Evolutionary conservation across 495 filamentous ascomycete species (phyloP), one percentile per base, ranked within the genome.

Genomic region (Penicillium atrosanguineum): DNA sequence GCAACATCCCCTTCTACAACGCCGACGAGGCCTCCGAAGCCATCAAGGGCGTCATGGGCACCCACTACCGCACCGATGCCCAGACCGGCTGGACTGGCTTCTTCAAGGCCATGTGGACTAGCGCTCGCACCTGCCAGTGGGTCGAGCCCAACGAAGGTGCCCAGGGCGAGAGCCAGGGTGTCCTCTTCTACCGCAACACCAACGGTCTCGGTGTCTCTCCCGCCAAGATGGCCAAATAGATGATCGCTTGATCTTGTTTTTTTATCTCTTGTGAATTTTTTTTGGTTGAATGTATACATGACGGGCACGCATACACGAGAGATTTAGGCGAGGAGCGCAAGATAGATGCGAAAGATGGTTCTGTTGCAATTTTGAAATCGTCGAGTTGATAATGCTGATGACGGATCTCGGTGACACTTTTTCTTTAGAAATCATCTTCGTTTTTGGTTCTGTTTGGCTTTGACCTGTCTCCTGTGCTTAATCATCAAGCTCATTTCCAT

Each of bases 121-220:
- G 68, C 50, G 64, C 75, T 41, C 78, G 80, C 21, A 60, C 62
- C 52, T 80, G 80, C 73, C 80, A 81, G 49, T 83, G 73, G 72
- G 76, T 83, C 40, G 80, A 83, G 69, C 79, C 90, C 21, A 75
- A 84, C 40, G 88, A 84, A 56, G 88, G 82, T 49, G 81, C 86
- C 39, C 54, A 67, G 45, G 80, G 80, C 23, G 77, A 81, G 53
- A 73, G 68, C 60, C 69, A 78, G 61, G 72, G 73, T 20, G 78
- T 83, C 9, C 63, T 83, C 7, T 83, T 83, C 71, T 83, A 64
- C 75, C 72, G 79, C 53, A 83, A 83, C 79, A 77, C 79, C 56
- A 97, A 96, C 71, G 84, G 84, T 16, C 67, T 89, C 19, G 89
- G 89, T 45, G 67, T 81, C 44, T 75, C 80, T 61, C 88, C 89